These are phyloP conservation scores for Rhodotorula glutinis DNA, from an alignment of 1,284 basidiomycete species.

Conservation along the genomic window DNA sequence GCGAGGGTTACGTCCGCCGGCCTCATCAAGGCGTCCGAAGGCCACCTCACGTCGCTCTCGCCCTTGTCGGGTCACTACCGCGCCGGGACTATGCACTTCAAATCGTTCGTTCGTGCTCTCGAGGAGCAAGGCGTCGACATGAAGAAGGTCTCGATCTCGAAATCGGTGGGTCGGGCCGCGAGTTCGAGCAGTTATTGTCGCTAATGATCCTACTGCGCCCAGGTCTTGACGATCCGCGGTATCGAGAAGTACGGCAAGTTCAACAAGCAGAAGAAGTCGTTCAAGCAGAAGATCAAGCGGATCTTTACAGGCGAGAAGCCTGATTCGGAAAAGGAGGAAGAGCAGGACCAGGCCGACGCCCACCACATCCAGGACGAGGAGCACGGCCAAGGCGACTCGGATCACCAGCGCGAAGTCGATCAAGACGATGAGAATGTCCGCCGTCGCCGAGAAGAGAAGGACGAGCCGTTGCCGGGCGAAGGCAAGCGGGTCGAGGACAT, in stretches of 20 bases:
- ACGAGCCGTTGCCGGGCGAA: constrained; percentile 35
- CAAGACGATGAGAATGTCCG: constrained; percentile 1
- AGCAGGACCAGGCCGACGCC: constrained; percentile 21
- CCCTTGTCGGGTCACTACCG: constrained; percentile 64
- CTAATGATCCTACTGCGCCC: background rate
- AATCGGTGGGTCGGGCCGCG: constrained; percentile 17
- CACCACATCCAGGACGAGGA: constrained; percentile 35
- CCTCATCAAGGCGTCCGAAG: constrained; percentile 61
- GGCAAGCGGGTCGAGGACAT: constrained; percentile 40
- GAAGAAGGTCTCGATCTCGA: constrained; percentile 28
- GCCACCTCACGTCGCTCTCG: constrained; percentile 62
- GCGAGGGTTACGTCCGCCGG: constrained; percentile 59
- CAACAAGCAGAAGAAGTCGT: constrained; percentile 45
- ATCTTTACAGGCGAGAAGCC: constrained; percentile 2
- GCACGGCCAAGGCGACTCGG: constrained; percentile 36
- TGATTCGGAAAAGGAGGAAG: constrained; percentile 36
- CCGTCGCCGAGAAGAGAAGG: constrained; percentile 6
- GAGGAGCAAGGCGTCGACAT: constrained; percentile 62
- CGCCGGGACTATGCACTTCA: constrained; percentile 58
- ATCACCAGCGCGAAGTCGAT: constrained; percentile 25
- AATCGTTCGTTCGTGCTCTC: constrained; percentile 60
- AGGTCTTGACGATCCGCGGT: constrained; percentile 43
- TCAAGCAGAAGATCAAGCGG: constrained; percentile 33
- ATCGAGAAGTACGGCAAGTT: constrained; percentile 48
- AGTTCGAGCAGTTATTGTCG: no score